Evolutionary conservation across 1,284 basidiomycete species (phyloP).

Genomic region (Ceraceosorus bombacis): DNA sequence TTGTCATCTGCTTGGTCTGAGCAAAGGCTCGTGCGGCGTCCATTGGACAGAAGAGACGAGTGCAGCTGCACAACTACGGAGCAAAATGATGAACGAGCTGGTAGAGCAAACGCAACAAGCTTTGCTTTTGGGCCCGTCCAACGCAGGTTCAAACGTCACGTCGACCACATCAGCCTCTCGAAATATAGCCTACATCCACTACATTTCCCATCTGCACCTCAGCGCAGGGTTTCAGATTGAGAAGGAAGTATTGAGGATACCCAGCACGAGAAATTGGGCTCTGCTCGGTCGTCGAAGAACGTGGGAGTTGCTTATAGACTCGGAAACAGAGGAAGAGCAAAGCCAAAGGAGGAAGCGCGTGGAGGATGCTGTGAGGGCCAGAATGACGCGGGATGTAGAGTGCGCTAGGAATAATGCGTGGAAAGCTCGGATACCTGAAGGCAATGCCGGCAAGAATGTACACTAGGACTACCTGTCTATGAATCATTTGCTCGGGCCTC

Average conservation of each 20-base stretch:
- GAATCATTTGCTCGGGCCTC: no score
- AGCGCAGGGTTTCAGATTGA: constrained; percentile 78
- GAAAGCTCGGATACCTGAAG: constrained; percentile 1
- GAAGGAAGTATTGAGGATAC: constrained; percentile 76
- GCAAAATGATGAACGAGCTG: background rate
- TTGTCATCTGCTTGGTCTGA: constrained; percentile 57
- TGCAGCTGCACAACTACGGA: background rate
- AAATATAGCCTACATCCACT: constrained; percentile 47
- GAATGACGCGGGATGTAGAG: background rate
- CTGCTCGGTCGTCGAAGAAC: constrained; percentile 61
- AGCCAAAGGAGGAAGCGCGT: background rate
- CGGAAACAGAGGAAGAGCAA: background rate
- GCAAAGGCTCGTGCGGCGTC: constrained; percentile 44
- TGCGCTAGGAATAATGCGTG: background rate
- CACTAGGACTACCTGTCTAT: no score
- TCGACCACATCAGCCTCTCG: constrained; percentile 50
- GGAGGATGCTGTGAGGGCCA: background rate
- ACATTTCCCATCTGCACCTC: constrained; percentile 41
- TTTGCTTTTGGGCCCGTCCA: constrained; percentile 8
- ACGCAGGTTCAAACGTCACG: background rate
- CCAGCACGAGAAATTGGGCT: constrained; percentile 86
- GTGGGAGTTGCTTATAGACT: constrained; percentile 23
- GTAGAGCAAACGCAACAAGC: constrained; percentile 3
- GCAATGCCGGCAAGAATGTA: background rate
- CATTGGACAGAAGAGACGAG: background rate